Conservation (phyloP, 768 basidiomycete species). For the Rhodotorula babjevae region DNA sequence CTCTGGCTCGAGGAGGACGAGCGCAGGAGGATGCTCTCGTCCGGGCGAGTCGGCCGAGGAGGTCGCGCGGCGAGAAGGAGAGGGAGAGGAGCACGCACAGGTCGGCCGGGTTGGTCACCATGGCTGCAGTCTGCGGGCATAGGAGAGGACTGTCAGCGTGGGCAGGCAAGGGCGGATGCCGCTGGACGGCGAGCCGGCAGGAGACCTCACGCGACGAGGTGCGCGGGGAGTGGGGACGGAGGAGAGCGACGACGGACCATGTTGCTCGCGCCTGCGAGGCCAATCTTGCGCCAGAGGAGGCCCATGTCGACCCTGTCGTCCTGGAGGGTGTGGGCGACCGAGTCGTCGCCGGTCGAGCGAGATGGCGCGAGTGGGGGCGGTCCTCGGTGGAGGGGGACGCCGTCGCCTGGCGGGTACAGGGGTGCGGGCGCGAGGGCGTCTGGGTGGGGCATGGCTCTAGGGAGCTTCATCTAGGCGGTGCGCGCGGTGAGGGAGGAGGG, state of each 20-base stretch:
- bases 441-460: slow-evolving; percentile 9
- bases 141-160: not conserved
- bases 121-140: slow-evolving; percentile 14
- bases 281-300: slow-evolving; percentile 18
- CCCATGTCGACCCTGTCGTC: not conserved
- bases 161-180: too few relatives aligned
- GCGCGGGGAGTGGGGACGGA: too few relatives aligned
- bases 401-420: slow-evolving; percentile 23
- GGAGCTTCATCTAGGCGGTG: not conserved
- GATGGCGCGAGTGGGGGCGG: not conserved
- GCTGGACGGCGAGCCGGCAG: too few relatives aligned
- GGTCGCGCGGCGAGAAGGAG: too few relatives aligned
- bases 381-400: not conserved
- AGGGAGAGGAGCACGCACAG: slow-evolving; percentile 4
- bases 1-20: too few relatives aligned
- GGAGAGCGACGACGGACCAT: slow-evolving; percentile 25
- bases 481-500: too few relatives aligned
- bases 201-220: not conserved
- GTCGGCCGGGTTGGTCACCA: slow-evolving; percentile 35
- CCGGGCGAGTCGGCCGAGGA: too few relatives aligned
- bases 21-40: too few relatives aligned
- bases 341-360: not conserved
- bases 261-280: slow-evolving; percentile 23
- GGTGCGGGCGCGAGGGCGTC: slow-evolving; percentile 27
- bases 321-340: not conserved